Base-by-base conservation (phyloP, 2,329 filamentous ascomycete genomes). In the Trichoderma asperellum region DNA sequence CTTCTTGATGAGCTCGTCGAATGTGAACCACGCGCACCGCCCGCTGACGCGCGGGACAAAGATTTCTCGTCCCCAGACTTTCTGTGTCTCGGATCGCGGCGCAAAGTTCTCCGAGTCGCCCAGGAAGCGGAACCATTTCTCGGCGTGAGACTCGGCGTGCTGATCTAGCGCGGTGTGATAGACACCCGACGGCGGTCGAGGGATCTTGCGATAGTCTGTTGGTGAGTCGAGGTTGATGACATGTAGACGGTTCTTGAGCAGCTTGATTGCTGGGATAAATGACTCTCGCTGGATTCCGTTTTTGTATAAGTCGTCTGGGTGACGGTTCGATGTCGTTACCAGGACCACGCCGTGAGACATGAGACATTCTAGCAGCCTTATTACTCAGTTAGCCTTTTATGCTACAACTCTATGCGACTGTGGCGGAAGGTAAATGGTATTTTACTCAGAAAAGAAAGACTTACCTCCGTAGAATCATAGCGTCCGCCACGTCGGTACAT, bases 341-440 rank as follows among this genome's bases (percentile, higher is more conserved):
- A 99, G 86, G 18, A 98, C 94, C 2, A 97, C 94, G n/a, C 96
- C 96, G 76, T 98, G 94, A 4, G 92, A 92, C 94, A 98, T 97
- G 68, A 99, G 87, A 1, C 89, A 87, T 80, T 98, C 94, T 10
- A 99, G 88, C 6, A 99, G 84, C 72, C 92, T 87, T 35, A 2
- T 3, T 18, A 47, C 18, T n/a, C 12, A 5, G 70, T 76, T 32
- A 77, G 75, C 32, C 4, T 1, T 5, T 57, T 11, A 11, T 57
- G 27, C 35, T 10, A 12, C 3, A 55, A 40, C 2, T 5, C 14
- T 4, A 35, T 35, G n/a, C 11, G 21, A 11, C 24, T 11, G 4
- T 5, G 18, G 27, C 5, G 21, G 18, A 47, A 16, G 18, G 16
- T 34, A 18, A 60, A 40, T 53, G 29, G 11, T 35, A 35, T 32